Base-by-base conservation (phyloP, 1,284 basidiomycete genomes). In the Leccinum laetum region DNA sequence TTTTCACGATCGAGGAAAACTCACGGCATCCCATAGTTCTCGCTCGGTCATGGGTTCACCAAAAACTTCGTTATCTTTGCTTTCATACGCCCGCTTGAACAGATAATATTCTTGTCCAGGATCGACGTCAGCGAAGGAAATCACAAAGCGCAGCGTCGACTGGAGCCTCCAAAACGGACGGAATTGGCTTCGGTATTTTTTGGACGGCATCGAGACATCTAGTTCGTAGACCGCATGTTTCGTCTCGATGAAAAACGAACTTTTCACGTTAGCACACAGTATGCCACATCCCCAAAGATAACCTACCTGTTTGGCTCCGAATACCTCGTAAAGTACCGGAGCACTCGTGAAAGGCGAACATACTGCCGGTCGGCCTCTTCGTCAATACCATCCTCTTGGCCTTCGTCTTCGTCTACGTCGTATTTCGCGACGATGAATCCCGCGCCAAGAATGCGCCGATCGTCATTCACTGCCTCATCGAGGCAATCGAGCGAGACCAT, bases 211-310 rank as follows among this genome's bases (percentile, higher is more conserved):
- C 32, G 18, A 11, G 2, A 65, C 69, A 13, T 78, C 75, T 21
- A 92, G 75, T 35, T 85, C 82, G 70, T 91, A 92, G 81, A 84
- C 86, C 0, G 86, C 86, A 65, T 79, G 80, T 29, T 79, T 68
- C 0, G 90, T 91, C 69, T 89, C 83, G 13, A 92, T 79, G 63
- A 81, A 89, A 9, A 90, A 72, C 1, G 86, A 83, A n/a, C 90
- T 52, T 29, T 61, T 13, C 26, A 46, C 46, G 21, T 63, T 41
- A 60, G 10, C 21, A 39, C 46, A 37, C 26, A 39, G 39, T 13
- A 35, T 11, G 9, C 61, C 61, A 7, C 60, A 56, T 56, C 55
- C 53, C 10, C 29, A 24, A 63, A 41, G 62, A 58, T 35, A 60
- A 61, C 80, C 61, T 62, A 83, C 88, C 77, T 75, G 75, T 80